Base-by-base conservation (phyloP, 441 rosid species). In the Omphalea diandra region DNA sequence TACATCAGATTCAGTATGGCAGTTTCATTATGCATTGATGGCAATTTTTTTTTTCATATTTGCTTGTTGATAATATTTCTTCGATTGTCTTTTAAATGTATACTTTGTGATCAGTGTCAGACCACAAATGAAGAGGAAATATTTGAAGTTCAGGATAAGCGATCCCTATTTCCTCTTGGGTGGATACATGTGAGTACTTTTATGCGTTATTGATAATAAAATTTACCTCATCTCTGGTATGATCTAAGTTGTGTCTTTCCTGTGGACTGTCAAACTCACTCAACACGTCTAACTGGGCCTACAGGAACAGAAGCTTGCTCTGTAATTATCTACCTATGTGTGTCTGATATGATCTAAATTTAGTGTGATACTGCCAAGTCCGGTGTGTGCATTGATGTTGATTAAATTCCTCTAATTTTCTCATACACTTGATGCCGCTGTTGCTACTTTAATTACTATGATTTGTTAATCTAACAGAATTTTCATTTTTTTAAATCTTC, bases 71-170 rank as follows among this genome's bases (percentile, higher is more conserved):
- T 59, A n/a, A n/a, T n/a, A 41, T 66, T 65, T 54, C 40, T 57
- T 27, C 41, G 27, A 50, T 55, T 36, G 11, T 65, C 56, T 33
- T 58, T 43, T 58, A 43, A 41, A 54, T 24, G n/a, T 61, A n/a
- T 26, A 32, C 52, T 65, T 75, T 74, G 2, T 72, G 10, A 49
- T 36, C 83, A 95, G 97, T 95, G 99, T 78, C 99, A 92, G 77
- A 69, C 98, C 24, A 95, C 97, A 80, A 90, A 92, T 76, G 99
- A 95, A 82, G 99, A 95, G 76, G 99, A 95, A 69, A 92, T 92
- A 84, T 95, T 95, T 83, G 99, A 92, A 84, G 97, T 84, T 68
- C 99, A 95, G 80, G 99, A 92, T 81, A 92, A 84, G 65, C 88
- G 58, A 76, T 92, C 98, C 68, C 96, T 95, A 76, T 92, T 95